Evolutionary conservation across 179 eudicot species (phyloP).

Genomic region (Amaranthus tricolor): DNA sequence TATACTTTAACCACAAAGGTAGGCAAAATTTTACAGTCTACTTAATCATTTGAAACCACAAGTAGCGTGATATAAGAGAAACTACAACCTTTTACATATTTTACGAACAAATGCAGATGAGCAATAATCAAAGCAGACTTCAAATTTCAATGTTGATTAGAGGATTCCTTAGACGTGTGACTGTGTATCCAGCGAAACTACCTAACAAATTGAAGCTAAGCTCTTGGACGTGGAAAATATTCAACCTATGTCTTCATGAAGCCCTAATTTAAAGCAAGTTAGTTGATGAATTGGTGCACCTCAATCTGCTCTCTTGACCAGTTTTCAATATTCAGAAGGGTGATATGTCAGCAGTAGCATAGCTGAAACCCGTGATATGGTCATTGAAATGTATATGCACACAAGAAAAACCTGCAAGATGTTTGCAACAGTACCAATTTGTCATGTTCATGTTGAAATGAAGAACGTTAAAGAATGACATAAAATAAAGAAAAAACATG

Average conservation of each 20-base stretch:
- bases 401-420: slow-evolving; percentile 17
- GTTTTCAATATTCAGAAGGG: slow-evolving; percentile 12
- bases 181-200: background rate
- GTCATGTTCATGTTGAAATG: background rate
- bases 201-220: background rate
- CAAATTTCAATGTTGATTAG: slow-evolving; percentile 13
- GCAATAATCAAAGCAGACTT: background rate
- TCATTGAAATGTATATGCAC: slow-evolving; percentile 5
- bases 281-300: background rate
- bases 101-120: background rate
- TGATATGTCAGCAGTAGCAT: background rate
- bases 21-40: background rate
- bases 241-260: background rate
- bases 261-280: background rate
- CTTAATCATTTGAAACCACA: slow-evolving; percentile 9
- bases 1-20: background rate
- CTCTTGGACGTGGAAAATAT: slow-evolving; percentile 10
- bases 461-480: background rate
- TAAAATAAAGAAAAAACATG: background rate
- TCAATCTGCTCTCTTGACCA: slow-evolving; percentile 11
- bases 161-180: background rate
- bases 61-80: background rate
- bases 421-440: background rate
- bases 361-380: slow-evolving; percentile 4
- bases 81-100: background rate